Conservation (phyloP, 2,329 filamentous ascomycete genomes). For the Cordyceps cicadae region DNA sequence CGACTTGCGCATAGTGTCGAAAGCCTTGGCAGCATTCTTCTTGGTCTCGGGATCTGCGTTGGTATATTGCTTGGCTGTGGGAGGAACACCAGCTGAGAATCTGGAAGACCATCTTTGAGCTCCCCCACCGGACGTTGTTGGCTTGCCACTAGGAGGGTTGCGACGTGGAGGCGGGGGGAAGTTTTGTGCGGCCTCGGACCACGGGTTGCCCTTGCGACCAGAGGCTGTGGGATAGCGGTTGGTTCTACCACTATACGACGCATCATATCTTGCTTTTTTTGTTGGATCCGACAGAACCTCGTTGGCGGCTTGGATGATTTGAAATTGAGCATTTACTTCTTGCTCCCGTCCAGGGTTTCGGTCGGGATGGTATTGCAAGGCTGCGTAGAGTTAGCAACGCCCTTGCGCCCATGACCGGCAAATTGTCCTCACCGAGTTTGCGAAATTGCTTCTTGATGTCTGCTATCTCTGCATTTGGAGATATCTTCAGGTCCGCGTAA, state of each 20-base stretch:
- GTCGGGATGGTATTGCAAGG: conserved; percentile 80
- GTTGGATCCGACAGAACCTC: conserved; percentile 56
- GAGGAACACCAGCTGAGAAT: conserved; percentile 33
- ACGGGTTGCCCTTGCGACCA: conserved; percentile 50
- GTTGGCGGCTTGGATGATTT: conserved; percentile 77
- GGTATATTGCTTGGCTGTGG: conserved; percentile 33
- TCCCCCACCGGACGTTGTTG: conserved; percentile 23
- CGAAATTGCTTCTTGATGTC: conserved; percentile 83
- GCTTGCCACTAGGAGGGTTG: conserved; percentile 22
- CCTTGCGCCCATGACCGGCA: not conserved
- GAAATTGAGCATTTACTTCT: conserved; percentile 74
- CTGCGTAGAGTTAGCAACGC: conserved; percentile 35
- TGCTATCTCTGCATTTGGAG: conserved; percentile 56
- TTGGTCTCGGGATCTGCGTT: conserved; percentile 28
- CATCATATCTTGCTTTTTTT: conserved; percentile 46
- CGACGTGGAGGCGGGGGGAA: conserved; percentile 44
- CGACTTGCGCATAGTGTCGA: conserved; percentile 36
- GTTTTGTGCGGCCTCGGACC: conserved; percentile 38
- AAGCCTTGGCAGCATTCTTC: conserved; percentile 34
- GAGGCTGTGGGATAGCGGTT: conserved; percentile 40
- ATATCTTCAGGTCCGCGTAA: conserved; percentile 74
- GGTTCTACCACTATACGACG: conserved; percentile 29
- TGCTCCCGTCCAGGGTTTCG: conserved; percentile 76
- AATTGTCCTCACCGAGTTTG: conserved; percentile 56
- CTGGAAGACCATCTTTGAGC: conserved; percentile 38